phyloP scores from a whole-genome alignment of 2,329 filamentous ascomycete species.

The Exophiala spinifera region DNA sequence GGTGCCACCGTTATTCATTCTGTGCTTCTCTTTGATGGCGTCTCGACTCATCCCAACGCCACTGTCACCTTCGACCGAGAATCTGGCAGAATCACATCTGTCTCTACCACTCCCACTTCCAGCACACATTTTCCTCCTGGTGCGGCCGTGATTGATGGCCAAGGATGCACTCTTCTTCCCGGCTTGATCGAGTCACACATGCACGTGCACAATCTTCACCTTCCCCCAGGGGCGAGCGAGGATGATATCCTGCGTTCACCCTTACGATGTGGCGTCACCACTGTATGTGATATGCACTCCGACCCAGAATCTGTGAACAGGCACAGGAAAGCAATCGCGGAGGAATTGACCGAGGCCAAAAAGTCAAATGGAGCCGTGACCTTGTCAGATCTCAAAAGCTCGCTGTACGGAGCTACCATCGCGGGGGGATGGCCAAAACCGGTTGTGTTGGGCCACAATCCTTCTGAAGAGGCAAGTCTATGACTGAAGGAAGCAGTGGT shows the following conservation, averaged over 20 bases:
- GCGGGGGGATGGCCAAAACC: constrained; percentile 52
- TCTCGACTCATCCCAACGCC: constrained; percentile 13
- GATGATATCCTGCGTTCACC: constrained; percentile 19
- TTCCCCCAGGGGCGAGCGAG: constrained; percentile 21
- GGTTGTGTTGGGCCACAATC: constrained; percentile 22
- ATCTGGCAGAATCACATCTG: constrained; percentile 24
- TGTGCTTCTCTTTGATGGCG: constrained; percentile 26
- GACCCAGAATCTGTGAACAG: constrained; percentile 21
- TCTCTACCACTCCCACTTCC: constrained; percentile 15
- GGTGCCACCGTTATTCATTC: constrained; percentile 23
- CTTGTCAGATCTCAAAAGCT: constrained; percentile 47
- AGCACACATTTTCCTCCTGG: constrained; percentile 9
- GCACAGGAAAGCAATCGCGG: constrained; percentile 14
- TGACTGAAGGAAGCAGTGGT: background rate
- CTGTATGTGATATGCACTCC: constrained; percentile 29
- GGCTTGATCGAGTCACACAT: constrained; percentile 29
- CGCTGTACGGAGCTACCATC: constrained; percentile 49
- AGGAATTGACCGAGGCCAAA: constrained; percentile 21
- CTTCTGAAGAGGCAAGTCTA: constrained; percentile 32
- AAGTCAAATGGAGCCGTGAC: constrained; percentile 17
- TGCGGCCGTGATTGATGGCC: constrained; percentile 26
- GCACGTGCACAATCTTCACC: constrained; percentile 23
- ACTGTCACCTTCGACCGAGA: constrained; percentile 26
- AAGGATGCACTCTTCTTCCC: constrained; percentile 27
- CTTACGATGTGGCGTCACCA: constrained; percentile 27